A percentile compares a stretch with the other conserved stretches of the same genome.
Conservation (phyloP, 139 green algal species). For the Volvox reticuliferus region DNA sequence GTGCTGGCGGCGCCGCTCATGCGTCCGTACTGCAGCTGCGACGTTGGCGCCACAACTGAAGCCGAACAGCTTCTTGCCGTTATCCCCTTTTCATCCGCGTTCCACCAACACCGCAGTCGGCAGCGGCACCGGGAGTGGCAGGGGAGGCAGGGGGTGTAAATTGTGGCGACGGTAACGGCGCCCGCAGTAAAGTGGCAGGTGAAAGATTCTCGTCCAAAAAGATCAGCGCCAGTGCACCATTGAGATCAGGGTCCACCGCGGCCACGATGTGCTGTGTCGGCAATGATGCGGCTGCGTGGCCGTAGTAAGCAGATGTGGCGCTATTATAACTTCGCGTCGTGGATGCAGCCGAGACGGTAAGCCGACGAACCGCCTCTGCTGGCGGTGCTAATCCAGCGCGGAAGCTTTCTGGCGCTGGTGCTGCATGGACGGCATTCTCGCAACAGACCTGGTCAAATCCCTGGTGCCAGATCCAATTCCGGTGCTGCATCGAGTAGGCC, state of each 20-base stretch:
- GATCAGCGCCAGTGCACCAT: conserved; percentile 12
- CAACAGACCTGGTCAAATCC: too few relatives aligned
- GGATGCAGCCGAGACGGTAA: not conserved
- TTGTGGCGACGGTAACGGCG: not conserved
- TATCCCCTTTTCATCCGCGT: not conserved
- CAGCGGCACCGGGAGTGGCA: not conserved
- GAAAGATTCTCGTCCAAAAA: conserved; percentile 1
- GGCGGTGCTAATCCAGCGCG: not conserved
- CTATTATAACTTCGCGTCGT: not conserved
- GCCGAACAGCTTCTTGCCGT: not conserved
- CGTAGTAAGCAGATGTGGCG: too few relatives aligned
- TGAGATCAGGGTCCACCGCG: conserved; percentile 19
- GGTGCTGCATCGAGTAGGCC: too few relatives aligned
- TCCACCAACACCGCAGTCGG: not conserved
- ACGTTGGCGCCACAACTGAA: not conserved
- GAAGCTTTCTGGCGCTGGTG: not conserved
- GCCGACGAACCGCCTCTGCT: not conserved
- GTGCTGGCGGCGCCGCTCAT: not conserved
- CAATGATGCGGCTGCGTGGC: not conserved
- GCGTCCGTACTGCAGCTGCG: not conserved
- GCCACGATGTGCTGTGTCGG: conserved; percentile 24
- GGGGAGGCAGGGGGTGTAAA: too few relatives aligned
- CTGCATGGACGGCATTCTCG: not conserved
- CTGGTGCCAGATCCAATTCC: too few relatives aligned
- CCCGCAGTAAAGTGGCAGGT: not conserved